phyloP scores from a whole-genome alignment of 192 early-diverging fungal species.

The Haplosporangium gracile region DNA sequence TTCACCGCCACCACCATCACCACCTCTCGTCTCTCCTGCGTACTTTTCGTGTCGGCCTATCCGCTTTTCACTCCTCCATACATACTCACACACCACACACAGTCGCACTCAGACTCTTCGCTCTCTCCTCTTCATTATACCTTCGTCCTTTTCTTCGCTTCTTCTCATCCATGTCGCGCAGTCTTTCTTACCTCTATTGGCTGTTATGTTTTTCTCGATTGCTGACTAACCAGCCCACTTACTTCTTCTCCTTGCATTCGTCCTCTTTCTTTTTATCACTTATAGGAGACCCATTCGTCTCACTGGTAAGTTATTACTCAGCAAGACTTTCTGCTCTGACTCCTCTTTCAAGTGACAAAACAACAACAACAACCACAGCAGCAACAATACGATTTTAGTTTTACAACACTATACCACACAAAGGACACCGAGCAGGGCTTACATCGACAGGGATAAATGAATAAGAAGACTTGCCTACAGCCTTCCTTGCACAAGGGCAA shows the following conservation, averaged over 20 bases:
- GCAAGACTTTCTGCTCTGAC: background rate
- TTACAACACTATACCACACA: too few species aligned
- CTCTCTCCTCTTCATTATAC: background rate
- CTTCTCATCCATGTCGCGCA: background rate
- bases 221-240: background rate
- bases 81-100: too few species aligned
- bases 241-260: background rate
- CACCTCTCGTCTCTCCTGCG: background rate
- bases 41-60: background rate
- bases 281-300: conserved; percentile 43
- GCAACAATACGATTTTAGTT: background rate
- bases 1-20: background rate
- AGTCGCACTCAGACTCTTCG: too few species aligned
- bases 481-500: background rate
- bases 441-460: too few species aligned
- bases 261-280: background rate
- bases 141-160: background rate
- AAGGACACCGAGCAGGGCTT: too few species aligned
- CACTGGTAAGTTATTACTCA: conserved; percentile 42
- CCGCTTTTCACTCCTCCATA: background rate
- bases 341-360: background rate
- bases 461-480: too few species aligned
- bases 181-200: background rate
- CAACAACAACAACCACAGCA: background rate
- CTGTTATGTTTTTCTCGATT: background rate